Base-by-base conservation (phyloP, 2,329 filamentous ascomycete species). In the Mycosphaerelloides madeirae region DNA sequence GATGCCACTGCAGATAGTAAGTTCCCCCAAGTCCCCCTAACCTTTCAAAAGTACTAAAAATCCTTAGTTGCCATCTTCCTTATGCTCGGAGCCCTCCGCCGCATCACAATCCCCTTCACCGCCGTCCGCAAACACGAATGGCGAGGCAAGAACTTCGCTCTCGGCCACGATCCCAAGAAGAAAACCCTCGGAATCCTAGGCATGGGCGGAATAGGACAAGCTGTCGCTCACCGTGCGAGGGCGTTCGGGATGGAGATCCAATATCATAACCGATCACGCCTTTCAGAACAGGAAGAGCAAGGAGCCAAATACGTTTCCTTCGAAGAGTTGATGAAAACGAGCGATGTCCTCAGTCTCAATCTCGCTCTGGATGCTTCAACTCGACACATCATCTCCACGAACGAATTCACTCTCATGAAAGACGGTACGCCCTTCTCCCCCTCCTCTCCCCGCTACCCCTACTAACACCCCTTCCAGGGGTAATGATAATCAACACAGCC, bases 141-240 rank as follows among this genome's bases (percentile, higher is more conserved):
- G 68, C 65, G 71, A 31, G 73, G 73, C 31, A 63, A 66, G 14
- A 55, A 63, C 29, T 68, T 72, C 33, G 62, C 61, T 1, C 69
- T 78, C 29, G 75, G 75, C 12, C 74, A 75, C 53, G 75, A 78
- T 43, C 75, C 75, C 2, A 71, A 72, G 53, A 70, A 73, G 46
- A 76, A 77, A 56, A 64, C 64, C 1, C 68, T 78, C 56, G 78
- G 77, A 4, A 77, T 81, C 44, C 62, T 81, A 1, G 78, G 78
- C 9, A 79, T 80, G 75, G 78, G 78, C 19, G 76, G 77, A 8
- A 81, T 81, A 36, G 78, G 78, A 2, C 65, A 70, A 12, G 72
- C 74, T 6, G 68, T 73, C 8, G 69, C 68, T 18, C 60, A 62
- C 16, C 69, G 75, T 32, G 76, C 75, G 3, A 69, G 69, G 22